Conservation (phyloP, 139 green algal genomes). For the Volvox reticuliferus region DNA sequence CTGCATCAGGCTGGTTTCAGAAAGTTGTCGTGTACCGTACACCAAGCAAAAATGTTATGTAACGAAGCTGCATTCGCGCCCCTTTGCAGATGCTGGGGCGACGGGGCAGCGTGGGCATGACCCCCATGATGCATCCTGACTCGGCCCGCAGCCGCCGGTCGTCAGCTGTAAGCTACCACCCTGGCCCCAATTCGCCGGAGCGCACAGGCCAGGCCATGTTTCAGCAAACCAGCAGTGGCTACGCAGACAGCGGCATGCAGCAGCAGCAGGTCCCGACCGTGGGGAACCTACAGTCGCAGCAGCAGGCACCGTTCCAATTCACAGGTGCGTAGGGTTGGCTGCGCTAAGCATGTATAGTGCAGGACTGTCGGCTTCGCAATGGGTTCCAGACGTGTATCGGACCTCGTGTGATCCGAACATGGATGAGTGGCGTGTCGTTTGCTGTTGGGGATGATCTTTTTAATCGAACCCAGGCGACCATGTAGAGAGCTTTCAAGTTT, state of each 20-base stretch:
- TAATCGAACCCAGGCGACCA: no score
- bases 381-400: conserved; percentile 31
- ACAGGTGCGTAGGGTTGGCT: neutral
- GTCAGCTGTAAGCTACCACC: conserved; percentile 34
- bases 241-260: neutral
- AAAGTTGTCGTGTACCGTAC: no score
- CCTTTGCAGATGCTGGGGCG: conserved; percentile 23
- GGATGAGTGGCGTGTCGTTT: neutral
- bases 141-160: conserved; percentile 41
- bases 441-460: no score
- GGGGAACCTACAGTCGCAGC: neutral
- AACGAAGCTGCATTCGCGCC: no score
- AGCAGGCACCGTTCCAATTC: conserved; percentile 23
- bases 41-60: no score
- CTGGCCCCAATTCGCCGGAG: conserved; percentile 13
- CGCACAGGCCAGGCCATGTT: neutral
- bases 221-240: neutral
- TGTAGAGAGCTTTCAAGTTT: no score
- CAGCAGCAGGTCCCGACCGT: neutral
- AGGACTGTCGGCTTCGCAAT: neutral
- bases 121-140: neutral
- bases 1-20: no score
- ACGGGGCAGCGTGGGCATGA: conserved; percentile 34
- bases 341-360: neutral
- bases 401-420: conserved; percentile 27